Conservation (phyloP, 2,329 filamentous ascomycete species). For the Xylaria polymorpha region DNA sequence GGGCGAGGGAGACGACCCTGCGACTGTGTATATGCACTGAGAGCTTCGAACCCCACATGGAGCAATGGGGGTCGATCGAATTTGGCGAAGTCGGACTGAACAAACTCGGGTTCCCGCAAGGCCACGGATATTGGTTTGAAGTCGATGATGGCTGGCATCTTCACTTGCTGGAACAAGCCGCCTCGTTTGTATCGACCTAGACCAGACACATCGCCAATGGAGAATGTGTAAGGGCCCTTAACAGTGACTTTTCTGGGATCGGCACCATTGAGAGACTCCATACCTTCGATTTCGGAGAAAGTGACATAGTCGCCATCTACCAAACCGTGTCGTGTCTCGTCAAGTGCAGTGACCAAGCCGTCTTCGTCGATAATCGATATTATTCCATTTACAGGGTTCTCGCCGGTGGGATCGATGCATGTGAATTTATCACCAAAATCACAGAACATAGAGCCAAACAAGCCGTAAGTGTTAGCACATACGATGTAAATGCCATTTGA, state of each 20-base stretch:
- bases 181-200: constrained; percentile 89
- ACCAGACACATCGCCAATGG: constrained; percentile 90
- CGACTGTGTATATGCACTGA: constrained; percentile 83
- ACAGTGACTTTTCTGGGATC: constrained; percentile 92
- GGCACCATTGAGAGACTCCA: constrained; percentile 86
- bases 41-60: constrained; percentile 90
- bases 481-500: constrained; percentile 92
- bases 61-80: constrained; percentile 94
- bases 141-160: constrained; percentile 94
- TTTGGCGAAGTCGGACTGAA: constrained; percentile 97
- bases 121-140: constrained; percentile 85
- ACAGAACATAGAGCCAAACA: constrained; percentile 96
- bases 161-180: constrained; percentile 93
- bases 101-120: constrained; percentile 85
- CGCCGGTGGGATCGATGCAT: constrained; percentile 88
- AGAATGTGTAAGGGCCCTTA: constrained; percentile 97
- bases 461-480: constrained; percentile 87
- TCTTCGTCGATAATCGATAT: constrained; percentile 90
- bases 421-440: constrained; percentile 97
- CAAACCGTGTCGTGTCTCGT: constrained; percentile 93
- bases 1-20: constrained; percentile 83
- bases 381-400: constrained; percentile 88
- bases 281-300: constrained; percentile 91
- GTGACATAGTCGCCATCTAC: constrained; percentile 97
- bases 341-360: constrained; percentile 89